phyloP scores from a whole-genome alignment of 2,329 filamentous ascomycete genomes.

The Colletotrichum lini region DNA sequence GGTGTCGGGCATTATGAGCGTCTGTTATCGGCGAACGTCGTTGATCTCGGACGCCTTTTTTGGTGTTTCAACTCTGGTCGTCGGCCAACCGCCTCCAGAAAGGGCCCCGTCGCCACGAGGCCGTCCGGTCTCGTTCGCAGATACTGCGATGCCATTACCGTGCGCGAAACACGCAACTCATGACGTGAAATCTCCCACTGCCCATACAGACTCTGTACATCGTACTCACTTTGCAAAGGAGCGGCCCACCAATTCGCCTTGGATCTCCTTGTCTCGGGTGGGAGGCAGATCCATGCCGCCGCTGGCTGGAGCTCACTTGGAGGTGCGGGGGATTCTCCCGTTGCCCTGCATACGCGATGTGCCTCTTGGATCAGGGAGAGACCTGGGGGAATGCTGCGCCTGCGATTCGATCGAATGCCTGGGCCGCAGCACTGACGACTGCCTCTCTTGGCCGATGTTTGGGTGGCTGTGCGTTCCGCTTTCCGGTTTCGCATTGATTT shows the following conservation, averaged over 20 bases:
- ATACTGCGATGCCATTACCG: too few species aligned
- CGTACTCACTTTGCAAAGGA: neutral
- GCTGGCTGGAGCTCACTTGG: neutral
- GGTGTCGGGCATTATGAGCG: too few species aligned
- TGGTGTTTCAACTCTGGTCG: too few species aligned
- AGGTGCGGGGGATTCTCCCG: conserved; percentile 36
- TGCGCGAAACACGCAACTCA: conserved; percentile 7
- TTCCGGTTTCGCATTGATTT: conserved; percentile 43
- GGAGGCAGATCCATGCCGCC: neutral
- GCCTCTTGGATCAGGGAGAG: conserved; percentile 11
- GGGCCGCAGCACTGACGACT: conserved; percentile 17
- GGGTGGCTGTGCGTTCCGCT: conserved; percentile 41
- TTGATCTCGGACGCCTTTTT: too few species aligned
- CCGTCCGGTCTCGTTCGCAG: too few species aligned
- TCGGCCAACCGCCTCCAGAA: too few species aligned
- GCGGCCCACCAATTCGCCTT: neutral
- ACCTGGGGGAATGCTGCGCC: conserved; percentile 1
- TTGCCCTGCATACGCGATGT: conserved; percentile 10
- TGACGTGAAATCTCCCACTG: conserved; percentile 1
- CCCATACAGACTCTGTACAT: too few species aligned
- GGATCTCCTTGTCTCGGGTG: neutral
- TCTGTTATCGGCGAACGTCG: too few species aligned
- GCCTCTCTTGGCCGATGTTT: conserved; percentile 35
- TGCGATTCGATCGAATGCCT: conserved; percentile 6
- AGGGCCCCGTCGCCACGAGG: too few species aligned